Conservation (phyloP, 2,329 filamentous ascomycete genomes). For the Nemania bipapillata region DNA sequence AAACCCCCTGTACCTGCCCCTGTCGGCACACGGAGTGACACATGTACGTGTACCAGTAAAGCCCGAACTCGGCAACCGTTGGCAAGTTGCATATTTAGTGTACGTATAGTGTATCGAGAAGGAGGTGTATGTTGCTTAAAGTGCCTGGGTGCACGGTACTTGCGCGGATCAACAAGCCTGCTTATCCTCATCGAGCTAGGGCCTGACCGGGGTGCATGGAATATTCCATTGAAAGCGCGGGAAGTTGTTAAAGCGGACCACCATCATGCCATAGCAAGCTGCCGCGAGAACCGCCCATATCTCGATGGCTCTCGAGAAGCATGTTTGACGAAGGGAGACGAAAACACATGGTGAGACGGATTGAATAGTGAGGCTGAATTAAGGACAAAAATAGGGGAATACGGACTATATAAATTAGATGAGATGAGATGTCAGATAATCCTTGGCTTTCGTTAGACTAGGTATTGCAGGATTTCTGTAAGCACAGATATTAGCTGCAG, state of each 20-base stretch:
- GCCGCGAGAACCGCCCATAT: slow-evolving; percentile 10
- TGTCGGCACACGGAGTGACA: slow-evolving; percentile 18
- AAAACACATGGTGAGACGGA: neutral
- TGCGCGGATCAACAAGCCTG: slow-evolving; percentile 25
- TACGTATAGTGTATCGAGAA: slow-evolving; percentile 7
- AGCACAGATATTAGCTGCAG: neutral
- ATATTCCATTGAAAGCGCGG: slow-evolving; percentile 18
- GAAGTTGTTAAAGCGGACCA: slow-evolving; percentile 27
- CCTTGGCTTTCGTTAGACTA: neutral
- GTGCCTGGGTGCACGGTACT: slow-evolving; percentile 34
- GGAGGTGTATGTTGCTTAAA: slow-evolving; percentile 22
- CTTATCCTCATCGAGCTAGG: slow-evolving; percentile 27
- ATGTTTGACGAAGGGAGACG: neutral
- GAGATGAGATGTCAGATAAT: neutral
- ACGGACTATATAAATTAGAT: neutral
- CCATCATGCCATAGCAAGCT: slow-evolving; percentile 23
- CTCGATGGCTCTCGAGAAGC: neutral
- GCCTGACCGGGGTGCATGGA: slow-evolving; percentile 27
- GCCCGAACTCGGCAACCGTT: slow-evolving; percentile 23
- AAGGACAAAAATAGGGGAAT: neutral
- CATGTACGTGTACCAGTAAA: slow-evolving; percentile 16
- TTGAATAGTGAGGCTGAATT: neutral
- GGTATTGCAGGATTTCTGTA: neutral
- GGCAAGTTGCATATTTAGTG: slow-evolving; percentile 13
- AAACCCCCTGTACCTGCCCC: slow-evolving; percentile 25